A percentile compares a stretch with the other conserved stretches of the same genome.
phyloP scores from a whole-genome alignment of 2,329 filamentous ascomycete genomes.

The Cordyceps cicadae region DNA sequence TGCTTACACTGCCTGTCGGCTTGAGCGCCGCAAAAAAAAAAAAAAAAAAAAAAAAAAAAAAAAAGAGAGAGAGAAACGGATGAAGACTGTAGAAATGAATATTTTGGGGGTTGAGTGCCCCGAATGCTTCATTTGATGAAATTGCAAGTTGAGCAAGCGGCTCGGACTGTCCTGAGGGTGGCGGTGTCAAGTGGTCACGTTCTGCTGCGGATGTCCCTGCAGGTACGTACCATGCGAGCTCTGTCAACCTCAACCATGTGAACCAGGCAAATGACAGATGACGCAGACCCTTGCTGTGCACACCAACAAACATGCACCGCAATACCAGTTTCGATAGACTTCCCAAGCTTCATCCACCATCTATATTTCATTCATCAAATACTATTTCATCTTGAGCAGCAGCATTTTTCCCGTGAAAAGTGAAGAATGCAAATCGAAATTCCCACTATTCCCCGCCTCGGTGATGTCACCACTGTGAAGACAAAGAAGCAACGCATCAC shows the following conservation, averaged over 20 bases:
- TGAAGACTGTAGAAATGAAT: neutral
- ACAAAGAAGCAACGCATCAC: conserved; percentile 48
- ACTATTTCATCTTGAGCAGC: neutral
- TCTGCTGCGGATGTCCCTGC: neutral
- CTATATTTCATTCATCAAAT: neutral
- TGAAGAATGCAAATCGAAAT: conserved; percentile 30
- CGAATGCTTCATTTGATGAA: neutral
- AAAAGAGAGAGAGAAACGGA: too few species aligned
- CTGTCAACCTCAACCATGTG: too few species aligned
- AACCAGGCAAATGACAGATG: too few species aligned
- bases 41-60: too few species aligned
- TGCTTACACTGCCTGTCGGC: neutral
- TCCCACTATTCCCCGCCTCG: conserved; percentile 60
- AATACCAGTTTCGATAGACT: neutral
- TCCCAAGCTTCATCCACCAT: neutral
- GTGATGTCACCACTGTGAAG: conserved; percentile 59
- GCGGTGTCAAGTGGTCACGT: neutral
- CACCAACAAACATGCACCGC: neutral
- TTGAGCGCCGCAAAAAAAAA: neutral
- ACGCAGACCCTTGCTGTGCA: too few species aligned
- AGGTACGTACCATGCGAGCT: neutral
- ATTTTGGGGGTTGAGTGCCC: neutral
- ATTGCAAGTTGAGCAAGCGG: neutral
- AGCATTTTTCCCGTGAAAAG: neutral
- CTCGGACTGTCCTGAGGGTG: neutral